These are phyloP conservation scores for Brettanomyces sp. DNA, from an alignment of 805 yeast genomes.

Conservation along the genomic window DNA sequence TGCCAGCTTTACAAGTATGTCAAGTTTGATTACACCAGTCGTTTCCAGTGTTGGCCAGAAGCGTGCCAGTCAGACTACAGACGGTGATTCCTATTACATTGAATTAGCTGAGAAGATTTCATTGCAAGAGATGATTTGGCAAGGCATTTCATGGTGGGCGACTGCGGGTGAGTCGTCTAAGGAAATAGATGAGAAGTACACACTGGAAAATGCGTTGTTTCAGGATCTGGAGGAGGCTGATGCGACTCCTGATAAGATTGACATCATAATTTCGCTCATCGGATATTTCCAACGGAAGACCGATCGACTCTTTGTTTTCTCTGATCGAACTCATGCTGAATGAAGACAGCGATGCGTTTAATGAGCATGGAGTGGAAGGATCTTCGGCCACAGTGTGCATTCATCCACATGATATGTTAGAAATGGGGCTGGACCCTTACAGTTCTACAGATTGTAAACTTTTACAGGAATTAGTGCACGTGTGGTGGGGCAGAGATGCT, in stretches of 20 bases:
- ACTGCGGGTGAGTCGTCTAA: constrained; percentile 61
- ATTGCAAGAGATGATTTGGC: constrained; percentile 53
- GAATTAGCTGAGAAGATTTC: constrained; percentile 36
- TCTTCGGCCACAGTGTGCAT: constrained; percentile 16
- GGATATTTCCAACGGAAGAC: constrained; percentile 47
- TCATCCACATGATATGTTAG: constrained; percentile 38
- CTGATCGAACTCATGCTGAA: constrained; percentile 29
- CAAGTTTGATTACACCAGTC: no score
- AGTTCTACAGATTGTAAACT: constrained; percentile 36
- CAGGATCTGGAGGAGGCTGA: constrained; percentile 8
- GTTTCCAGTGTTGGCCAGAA: no score
- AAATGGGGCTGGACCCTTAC: constrained; percentile 53
- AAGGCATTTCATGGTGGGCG: constrained; percentile 81
- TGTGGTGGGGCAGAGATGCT: constrained; percentile 39
- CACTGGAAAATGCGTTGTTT: constrained; percentile 25
- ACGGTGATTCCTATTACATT: constrained; percentile 2
- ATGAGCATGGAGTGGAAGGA: constrained; percentile 2
- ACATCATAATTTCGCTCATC: constrained; percentile 24
- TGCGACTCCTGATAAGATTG: constrained; percentile 12
- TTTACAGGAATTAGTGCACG: constrained; percentile 29
- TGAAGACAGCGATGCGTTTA: constrained; percentile 15
- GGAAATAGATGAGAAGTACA: constrained; percentile 28
- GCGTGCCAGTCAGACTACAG: neutral
- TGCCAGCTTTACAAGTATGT: no score
- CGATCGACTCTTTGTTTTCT: constrained; percentile 29